phyloP scores from a whole-genome alignment of 2,329 filamentous ascomycete genomes.

The Metarhizium robertsii region DNA sequence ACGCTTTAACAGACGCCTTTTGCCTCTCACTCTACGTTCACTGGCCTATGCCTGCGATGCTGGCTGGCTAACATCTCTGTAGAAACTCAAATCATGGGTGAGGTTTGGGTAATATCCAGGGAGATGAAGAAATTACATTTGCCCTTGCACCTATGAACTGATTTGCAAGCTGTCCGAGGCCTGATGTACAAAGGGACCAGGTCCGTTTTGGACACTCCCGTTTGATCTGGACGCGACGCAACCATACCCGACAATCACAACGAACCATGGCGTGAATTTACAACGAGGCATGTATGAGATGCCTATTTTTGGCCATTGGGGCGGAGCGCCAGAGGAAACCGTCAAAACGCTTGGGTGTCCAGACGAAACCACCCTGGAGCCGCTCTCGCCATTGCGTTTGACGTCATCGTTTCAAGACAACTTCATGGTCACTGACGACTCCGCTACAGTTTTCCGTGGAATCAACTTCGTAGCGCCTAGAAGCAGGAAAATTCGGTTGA shows the following conservation, averaged over 20 bases:
- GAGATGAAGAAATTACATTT: background rate
- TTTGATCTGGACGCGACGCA: background rate
- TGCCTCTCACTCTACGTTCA: too few species aligned
- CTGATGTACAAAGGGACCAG: background rate
- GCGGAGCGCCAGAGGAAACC: slow-evolving; percentile 18
- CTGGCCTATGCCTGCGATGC: too few species aligned
- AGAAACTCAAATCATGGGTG: too few species aligned
- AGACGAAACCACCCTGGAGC: slow-evolving; percentile 26
- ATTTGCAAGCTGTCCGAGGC: background rate
- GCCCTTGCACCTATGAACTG: background rate
- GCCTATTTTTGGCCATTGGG: background rate
- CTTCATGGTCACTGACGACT: slow-evolving; percentile 50
- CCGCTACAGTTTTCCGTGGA: slow-evolving; percentile 48
- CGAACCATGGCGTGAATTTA: background rate
- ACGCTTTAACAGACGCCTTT: too few species aligned
- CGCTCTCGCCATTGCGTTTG: slow-evolving; percentile 45
- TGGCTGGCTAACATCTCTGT: too few species aligned
- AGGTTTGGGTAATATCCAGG: too few species aligned
- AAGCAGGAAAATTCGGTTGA: slow-evolving; percentile 29
- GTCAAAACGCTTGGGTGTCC: slow-evolving; percentile 16
- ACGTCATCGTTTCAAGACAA: slow-evolving; percentile 58
- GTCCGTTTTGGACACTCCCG: background rate
- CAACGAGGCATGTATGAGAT: background rate
- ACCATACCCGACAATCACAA: background rate
- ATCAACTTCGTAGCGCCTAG: slow-evolving; percentile 34